These are phyloP conservation scores for Backusella parvicylindrica DNA, from an alignment of 192 early-diverging fungal species.

Conservation along the genomic window DNA sequence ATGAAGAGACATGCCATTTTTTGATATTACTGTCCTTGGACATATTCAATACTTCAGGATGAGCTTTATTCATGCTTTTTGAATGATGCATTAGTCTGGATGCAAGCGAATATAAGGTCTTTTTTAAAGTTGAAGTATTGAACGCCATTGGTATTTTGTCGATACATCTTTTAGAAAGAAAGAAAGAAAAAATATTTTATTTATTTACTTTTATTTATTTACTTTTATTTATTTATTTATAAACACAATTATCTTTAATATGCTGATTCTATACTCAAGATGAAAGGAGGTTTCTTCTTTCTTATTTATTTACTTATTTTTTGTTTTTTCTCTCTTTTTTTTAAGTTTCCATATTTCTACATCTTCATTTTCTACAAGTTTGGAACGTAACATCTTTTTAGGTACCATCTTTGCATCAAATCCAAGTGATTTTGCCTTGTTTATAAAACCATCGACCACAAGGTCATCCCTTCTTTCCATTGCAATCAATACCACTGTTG, in stretches of 20 bases:
- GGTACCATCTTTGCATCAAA: constrained; percentile 23
- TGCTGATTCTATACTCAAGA: too few species aligned
- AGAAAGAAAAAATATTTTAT: neutral
- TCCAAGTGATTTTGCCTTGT: constrained; percentile 17
- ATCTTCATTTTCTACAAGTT: constrained; percentile 17
- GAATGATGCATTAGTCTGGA: neutral
- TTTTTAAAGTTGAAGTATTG: neutral
- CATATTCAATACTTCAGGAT: too few species aligned
- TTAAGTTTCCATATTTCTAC: constrained; percentile 35
- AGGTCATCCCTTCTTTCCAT: constrained; percentile 32
- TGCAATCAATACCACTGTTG: constrained; percentile 17
- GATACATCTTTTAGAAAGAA: neutral
- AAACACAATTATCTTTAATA: too few species aligned
- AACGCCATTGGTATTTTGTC: neutral
- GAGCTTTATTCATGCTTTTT: neutral
- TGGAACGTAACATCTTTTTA: constrained; percentile 9
- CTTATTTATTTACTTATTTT: neutral
- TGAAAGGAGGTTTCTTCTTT: neutral
- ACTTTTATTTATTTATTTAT: too few species aligned
- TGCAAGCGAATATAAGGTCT: neutral
- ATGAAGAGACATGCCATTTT: too few species aligned
- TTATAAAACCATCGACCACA: constrained; percentile 28
- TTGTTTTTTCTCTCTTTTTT: constrained; percentile 12
- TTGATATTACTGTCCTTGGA: too few species aligned
- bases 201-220: too few species aligned